Conservation (phyloP, 1,139 yeast genomes). For the Dujonia santamariae region DNA sequence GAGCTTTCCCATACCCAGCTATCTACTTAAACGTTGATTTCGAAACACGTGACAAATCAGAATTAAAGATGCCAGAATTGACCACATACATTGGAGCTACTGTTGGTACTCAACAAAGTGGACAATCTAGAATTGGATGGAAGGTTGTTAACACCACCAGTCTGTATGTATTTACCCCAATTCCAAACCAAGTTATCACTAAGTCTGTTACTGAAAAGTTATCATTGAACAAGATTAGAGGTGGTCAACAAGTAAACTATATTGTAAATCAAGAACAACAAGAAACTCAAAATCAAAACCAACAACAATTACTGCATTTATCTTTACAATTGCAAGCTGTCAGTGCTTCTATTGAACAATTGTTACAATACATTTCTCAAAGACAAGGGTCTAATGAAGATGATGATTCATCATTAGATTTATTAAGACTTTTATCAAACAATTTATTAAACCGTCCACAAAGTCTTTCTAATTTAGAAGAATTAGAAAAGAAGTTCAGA, state of each 20-base stretch:
- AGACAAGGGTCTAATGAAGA: constrained; percentile 46
- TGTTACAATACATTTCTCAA: constrained; percentile 50
- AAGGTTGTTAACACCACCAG: constrained; percentile 22
- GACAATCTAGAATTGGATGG: constrained; percentile 49
- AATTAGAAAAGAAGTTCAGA: constrained; percentile 61
- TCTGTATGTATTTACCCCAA: constrained; percentile 75
- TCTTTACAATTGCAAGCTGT: constrained; percentile 56
- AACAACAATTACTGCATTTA: constrained; percentile 37
- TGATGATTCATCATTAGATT: constrained; percentile 33
- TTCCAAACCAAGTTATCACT: constrained; percentile 65
- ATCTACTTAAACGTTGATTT: constrained; percentile 65
- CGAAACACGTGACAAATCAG: constrained; percentile 25
- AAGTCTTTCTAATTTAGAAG: constrained; percentile 53
- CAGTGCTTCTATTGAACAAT: constrained; percentile 47
- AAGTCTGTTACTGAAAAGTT: constrained; percentile 58
- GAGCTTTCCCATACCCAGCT: constrained; percentile 76
- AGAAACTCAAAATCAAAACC: constrained; percentile 15
- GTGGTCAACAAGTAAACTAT: background rate
- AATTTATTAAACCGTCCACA: constrained; percentile 60
- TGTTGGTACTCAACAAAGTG: constrained; percentile 51
- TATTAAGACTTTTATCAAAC: constrained; percentile 68
- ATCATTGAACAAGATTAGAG: constrained; percentile 40
- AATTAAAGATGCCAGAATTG: constrained; percentile 44
- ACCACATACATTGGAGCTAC: constrained; percentile 76
- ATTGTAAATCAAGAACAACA: constrained; percentile 19